Percentiles rank a stretch among this genome's conserved stretches.
Evolutionary conservation across 768 basidiomycete genomes (phyloP).

Genomic region (Cyclocybe aegerita): DNA sequence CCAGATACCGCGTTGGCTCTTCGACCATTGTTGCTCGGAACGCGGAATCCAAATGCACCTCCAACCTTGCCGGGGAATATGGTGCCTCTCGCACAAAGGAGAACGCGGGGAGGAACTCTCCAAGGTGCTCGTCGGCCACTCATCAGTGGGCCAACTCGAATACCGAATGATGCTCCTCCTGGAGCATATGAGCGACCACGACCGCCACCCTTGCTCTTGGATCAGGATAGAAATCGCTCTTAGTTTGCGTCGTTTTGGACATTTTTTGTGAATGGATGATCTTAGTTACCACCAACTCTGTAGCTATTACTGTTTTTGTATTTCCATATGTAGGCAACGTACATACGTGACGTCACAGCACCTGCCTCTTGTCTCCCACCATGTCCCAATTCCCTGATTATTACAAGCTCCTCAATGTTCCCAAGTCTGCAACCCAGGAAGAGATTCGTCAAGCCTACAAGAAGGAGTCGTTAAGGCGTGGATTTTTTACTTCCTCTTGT

Average conservation of each 20-base stretch:
- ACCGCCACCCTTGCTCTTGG: slow-evolving; percentile 32
- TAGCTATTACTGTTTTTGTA: slow-evolving; percentile 4
- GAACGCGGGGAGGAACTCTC: slow-evolving; percentile 21
- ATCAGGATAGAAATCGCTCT: neutral
- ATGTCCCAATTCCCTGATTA: slow-evolving; percentile 85
- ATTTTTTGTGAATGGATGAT: neutral
- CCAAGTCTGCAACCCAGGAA: slow-evolving; percentile 60
- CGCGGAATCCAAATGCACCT: slow-evolving; percentile 20
- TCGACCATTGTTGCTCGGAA: slow-evolving; percentile 36
- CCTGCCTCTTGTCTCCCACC: slow-evolving; percentile 19
- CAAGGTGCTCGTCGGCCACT: slow-evolving; percentile 22
- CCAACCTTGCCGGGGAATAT: slow-evolving; percentile 23
- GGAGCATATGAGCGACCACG: slow-evolving; percentile 39
- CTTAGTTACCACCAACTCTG: slow-evolving; percentile 5
- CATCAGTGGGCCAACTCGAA: slow-evolving; percentile 28
- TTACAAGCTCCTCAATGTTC: slow-evolving; percentile 61
- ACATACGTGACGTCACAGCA: slow-evolving; percentile 25
- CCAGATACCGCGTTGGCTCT: slow-evolving; percentile 15
- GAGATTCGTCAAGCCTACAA: slow-evolving; percentile 79
- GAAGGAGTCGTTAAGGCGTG: slow-evolving; percentile 72
- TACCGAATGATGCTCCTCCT: slow-evolving; percentile 19
- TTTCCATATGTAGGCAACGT: neutral
- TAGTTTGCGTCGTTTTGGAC: neutral
- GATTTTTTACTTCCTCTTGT: slow-evolving; percentile 3
- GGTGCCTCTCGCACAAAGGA: slow-evolving; percentile 29